A percentile compares a stretch with the other conserved stretches of the same genome.
Evolutionary conservation across 805 yeast genomes (phyloP).

Genomic region (Ogataea glucozyma): DNA sequence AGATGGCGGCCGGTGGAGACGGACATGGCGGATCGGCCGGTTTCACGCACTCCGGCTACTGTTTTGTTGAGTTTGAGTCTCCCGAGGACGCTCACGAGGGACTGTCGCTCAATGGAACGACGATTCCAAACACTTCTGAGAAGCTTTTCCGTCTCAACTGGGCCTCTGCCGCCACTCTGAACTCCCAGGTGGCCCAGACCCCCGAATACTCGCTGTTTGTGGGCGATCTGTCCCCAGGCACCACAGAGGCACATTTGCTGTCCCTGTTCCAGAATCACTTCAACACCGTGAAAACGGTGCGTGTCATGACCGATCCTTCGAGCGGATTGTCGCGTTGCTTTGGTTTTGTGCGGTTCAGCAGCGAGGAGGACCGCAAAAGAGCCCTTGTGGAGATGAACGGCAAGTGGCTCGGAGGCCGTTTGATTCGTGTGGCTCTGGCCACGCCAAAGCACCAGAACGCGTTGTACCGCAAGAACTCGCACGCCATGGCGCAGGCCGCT

Average conservation of each 20-base stretch:
- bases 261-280: slow-evolving; percentile 69
- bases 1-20: slow-evolving; percentile 22
- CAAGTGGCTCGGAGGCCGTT: slow-evolving; percentile 76
- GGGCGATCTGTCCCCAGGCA: slow-evolving; percentile 77
- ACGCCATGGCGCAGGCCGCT: slow-evolving; percentile 13
- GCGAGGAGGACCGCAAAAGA: slow-evolving; percentile 64
- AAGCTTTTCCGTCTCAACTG: slow-evolving; percentile 74
- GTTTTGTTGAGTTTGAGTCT: slow-evolving; percentile 73
- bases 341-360: slow-evolving; percentile 77
- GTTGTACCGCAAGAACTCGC: slow-evolving; percentile 19
- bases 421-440: slow-evolving; percentile 75
- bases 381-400: slow-evolving; percentile 79
- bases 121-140: slow-evolving; percentile 57
- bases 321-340: slow-evolving; percentile 76
- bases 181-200: slow-evolving; percentile 67
- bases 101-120: slow-evolving; percentile 61
- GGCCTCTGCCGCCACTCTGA: slow-evolving; percentile 81
- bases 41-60: slow-evolving; percentile 56
- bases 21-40: slow-evolving; percentile 28
- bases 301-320: slow-evolving; percentile 85
- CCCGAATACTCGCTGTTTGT: slow-evolving; percentile 80
- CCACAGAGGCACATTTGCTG: slow-evolving; percentile 77
- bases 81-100: slow-evolving; percentile 73
- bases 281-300: slow-evolving; percentile 69
- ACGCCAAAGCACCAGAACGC: slow-evolving; percentile 58